Base-by-base conservation (phyloP, 345 rosid genomes). In the Citrus glauca region DNA sequence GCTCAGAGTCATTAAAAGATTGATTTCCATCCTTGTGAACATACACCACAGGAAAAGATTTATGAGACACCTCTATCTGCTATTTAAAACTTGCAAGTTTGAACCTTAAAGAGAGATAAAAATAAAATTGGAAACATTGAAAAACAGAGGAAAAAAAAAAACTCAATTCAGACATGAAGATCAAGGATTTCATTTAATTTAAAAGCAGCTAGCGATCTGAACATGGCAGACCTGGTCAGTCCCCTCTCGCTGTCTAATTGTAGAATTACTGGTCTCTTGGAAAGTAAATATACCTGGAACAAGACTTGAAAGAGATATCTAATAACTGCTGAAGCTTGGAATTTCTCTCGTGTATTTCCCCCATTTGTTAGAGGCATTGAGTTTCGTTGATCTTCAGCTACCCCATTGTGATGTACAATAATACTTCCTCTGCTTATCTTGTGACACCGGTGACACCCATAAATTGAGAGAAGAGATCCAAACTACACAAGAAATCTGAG, bases 391-490 rank as follows among this genome's bases (percentile, higher is more conserved):
- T 90, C 93, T 28, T 84, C 81, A 80, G 88, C 91, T 68, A 72
- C 69, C 72, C 71, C 77, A 24, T 6, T 73, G 40, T 79, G 80
- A 24, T 81, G 48, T 32, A 70, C 81, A 60, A 50, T 50, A 50
- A 37, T 67, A 61, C 59, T 62, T 37, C 69, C 60, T 37, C 57
- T 69, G 77, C 77, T 82, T 77, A 62, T 69, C 71, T 65, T 87
- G 38, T 78, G 83, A 71, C 78, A 67, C 64, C 66, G 86, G 82
- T 77, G 85, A 79, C 94, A 91, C 8, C 98, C 92, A 37, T 85
- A 84, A 75, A 93, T 57, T 17, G 93, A 91, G 67, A 93, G 86
- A 81, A 91, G 14, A 10, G 83, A 78, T 53, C 93, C 95, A 71
- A 87, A 77, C 94, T 93, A 83, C 78, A 87, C 61, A 70, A 67